Evolutionary conservation across 768 basidiomycete species (phyloP).

Genomic region (Nidularia sp.): DNA sequence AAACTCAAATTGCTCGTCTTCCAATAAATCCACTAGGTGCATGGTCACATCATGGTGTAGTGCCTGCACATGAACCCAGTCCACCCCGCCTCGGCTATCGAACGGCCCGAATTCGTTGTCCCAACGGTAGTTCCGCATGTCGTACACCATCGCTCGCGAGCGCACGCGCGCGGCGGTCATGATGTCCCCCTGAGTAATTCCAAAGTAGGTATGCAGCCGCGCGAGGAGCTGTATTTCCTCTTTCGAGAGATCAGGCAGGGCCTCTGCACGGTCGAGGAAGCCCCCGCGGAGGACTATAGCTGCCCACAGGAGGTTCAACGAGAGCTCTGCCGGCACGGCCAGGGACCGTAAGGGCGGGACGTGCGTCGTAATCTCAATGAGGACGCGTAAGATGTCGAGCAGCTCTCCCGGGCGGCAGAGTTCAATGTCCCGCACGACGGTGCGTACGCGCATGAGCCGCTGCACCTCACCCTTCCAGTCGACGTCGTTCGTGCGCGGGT

Average conservation of each 20-base stretch:
- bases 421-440: conserved; percentile 30
- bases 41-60: conserved; percentile 54
- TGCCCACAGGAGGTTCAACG: conserved; percentile 51
- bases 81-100: conserved; percentile 38
- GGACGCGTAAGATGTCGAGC: conserved; percentile 35
- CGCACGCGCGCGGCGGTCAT: conserved; percentile 22
- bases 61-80: conserved; percentile 59
- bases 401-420: conserved; percentile 36
- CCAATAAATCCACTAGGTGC: conserved; percentile 40
- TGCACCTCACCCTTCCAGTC: conserved; percentile 57
- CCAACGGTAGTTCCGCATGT: conserved; percentile 50
- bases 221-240: conserved; percentile 45
- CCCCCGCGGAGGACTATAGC: conserved; percentile 33
- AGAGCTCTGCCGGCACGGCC: conserved; percentile 22
- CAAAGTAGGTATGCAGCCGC: conserved; percentile 53
- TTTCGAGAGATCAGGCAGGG: conserved; percentile 5
- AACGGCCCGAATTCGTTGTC: conserved; percentile 58
- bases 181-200: conserved; percentile 46
- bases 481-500: conserved; percentile 21
- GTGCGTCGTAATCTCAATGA: conserved; percentile 44
- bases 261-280: conserved; percentile 37
- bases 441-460: conserved; percentile 49
- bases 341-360: conserved; percentile 29
- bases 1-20: conserved; percentile 25
- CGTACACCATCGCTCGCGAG: conserved; percentile 58